phyloP scores from a whole-genome alignment of 2,329 filamentous ascomycete species.

The Colletotrichum liaoningense region DNA sequence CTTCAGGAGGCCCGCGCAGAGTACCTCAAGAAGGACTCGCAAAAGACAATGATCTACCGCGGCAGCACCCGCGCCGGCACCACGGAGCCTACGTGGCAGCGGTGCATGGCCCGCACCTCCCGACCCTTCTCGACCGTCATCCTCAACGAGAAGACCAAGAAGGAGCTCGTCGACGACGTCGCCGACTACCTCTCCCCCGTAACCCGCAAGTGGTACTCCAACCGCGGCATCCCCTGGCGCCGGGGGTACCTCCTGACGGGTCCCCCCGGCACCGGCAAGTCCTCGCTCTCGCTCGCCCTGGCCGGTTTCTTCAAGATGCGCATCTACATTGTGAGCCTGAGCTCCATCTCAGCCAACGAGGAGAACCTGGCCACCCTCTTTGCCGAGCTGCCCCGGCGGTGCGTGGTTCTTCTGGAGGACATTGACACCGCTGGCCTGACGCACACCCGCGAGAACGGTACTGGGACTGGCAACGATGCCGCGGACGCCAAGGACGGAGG shows the following conservation, averaged over 20 bases:
- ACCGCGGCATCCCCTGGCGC: slow-evolving; percentile 86
- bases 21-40: slow-evolving; percentile 68
- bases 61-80: slow-evolving; percentile 57
- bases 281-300: slow-evolving; percentile 76
- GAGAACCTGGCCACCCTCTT: slow-evolving; percentile 75
- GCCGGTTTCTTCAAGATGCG: slow-evolving; percentile 77
- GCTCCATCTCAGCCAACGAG: slow-evolving; percentile 71
- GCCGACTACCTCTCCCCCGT: slow-evolving; percentile 71
- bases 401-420: slow-evolving; percentile 80
- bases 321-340: slow-evolving; percentile 79
- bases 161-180: slow-evolving; percentile 69
- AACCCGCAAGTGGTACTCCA: slow-evolving; percentile 82
- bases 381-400: slow-evolving; percentile 73
- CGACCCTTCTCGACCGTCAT: slow-evolving; percentile 75
- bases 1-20: slow-evolving; percentile 67
- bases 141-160: slow-evolving; percentile 70
- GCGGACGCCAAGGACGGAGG: slow-evolving; percentile 36
- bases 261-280: slow-evolving; percentile 84
- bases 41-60: slow-evolving; percentile 75
- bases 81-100: slow-evolving; percentile 66
- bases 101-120: slow-evolving; percentile 69
- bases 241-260: slow-evolving; percentile 86
- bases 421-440: slow-evolving; percentile 80
- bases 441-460: slow-evolving; percentile 60
- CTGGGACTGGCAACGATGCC: neutral